Conservation (phyloP, 2,329 filamentous ascomycete genomes). For the Gnomoniopsis sp. region DNA sequence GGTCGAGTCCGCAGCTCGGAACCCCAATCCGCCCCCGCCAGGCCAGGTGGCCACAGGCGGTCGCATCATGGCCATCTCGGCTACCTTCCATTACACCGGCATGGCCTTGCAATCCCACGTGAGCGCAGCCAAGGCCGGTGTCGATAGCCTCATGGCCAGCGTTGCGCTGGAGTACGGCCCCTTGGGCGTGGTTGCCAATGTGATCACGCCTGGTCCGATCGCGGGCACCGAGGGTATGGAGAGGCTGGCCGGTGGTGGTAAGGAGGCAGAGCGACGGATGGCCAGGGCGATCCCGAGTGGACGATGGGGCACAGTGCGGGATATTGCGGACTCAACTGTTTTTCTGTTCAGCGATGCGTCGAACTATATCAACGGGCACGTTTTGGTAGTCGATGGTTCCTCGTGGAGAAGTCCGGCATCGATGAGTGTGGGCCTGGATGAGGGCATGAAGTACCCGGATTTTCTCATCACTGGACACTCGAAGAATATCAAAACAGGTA, state of each 20-base stretch:
- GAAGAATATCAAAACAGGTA: conserved; percentile 36
- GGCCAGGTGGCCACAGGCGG: conserved; percentile 63
- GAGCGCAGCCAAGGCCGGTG: conserved; percentile 84
- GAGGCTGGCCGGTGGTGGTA: conserved; percentile 47
- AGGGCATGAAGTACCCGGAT: conserved; percentile 49
- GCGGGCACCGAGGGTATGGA: conserved; percentile 78
- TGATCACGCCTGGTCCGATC: conserved; percentile 86
- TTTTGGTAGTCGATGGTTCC: conserved; percentile 69
- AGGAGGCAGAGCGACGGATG: conserved; percentile 29
- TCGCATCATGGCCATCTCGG: conserved; percentile 85
- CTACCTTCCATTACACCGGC: conserved; percentile 87
- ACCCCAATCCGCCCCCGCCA: conserved; percentile 55
- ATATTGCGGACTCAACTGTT: conserved; percentile 90
- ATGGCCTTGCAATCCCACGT: conserved; percentile 85
- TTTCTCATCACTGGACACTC: conserved; percentile 40
- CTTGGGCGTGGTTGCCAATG: conserved; percentile 79
- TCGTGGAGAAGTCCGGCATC: conserved; percentile 52
- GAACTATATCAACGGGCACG: conserved; percentile 81
- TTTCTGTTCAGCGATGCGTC: conserved; percentile 84
- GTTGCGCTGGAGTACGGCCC: conserved; percentile 89
- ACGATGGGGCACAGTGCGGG: conserved; percentile 73
- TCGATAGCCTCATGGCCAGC: conserved; percentile 78
- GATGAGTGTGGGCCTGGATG: conserved; percentile 43
- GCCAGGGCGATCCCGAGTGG: conserved; percentile 64
- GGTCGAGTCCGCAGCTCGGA: conserved; percentile 65